phyloP scores from a whole-genome alignment of 2,329 filamentous ascomycete genomes.

The Claviceps sp. region DNA sequence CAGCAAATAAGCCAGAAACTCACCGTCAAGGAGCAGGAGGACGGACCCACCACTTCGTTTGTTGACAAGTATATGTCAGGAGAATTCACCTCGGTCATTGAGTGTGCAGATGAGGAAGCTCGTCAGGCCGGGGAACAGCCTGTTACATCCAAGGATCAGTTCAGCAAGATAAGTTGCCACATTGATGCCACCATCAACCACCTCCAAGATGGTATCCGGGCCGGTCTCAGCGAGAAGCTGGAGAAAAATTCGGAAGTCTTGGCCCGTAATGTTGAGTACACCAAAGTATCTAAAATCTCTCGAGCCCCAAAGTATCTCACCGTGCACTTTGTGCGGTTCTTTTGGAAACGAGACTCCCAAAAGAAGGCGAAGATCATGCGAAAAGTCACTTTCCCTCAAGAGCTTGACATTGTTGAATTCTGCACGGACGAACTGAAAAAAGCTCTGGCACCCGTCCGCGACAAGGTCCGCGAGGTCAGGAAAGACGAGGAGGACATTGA shows the following conservation, averaged over 20 bases:
- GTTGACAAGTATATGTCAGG: constrained; percentile 87
- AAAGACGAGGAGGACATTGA: constrained; percentile 94
- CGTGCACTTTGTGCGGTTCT: constrained; percentile 95
- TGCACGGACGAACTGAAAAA: constrained; percentile 82
- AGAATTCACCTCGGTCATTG: constrained; percentile 61
- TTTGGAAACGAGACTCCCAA: constrained; percentile 88
- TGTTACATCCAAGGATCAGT: constrained; percentile 55
- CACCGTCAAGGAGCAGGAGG: constrained; percentile 43
- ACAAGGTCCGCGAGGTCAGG: constrained; percentile 87
- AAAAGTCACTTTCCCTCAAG: constrained; percentile 90
- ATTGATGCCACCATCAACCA: constrained; percentile 83
- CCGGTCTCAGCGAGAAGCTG: constrained; percentile 72
- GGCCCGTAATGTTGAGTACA: constrained; percentile 69
- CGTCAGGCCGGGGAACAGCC: constrained; percentile 61
- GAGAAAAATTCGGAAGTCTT: constrained; percentile 77
- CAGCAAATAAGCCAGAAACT: constrained; percentile 70
- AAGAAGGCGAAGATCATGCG: constrained; percentile 99
- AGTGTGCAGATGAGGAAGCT: constrained; percentile 72
- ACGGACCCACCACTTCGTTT: constrained; percentile 49
- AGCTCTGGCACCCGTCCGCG: constrained; percentile 77
- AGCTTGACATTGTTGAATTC: constrained; percentile 87
- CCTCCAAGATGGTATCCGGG: constrained; percentile 73
- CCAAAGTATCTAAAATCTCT: constrained; percentile 80
- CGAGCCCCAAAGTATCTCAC: constrained; percentile 90
- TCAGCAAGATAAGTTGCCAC: constrained; percentile 86